Evolutionary conservation across 2,329 filamentous ascomycete genomes (phyloP).

Genomic region (Penicillium sp.): DNA sequence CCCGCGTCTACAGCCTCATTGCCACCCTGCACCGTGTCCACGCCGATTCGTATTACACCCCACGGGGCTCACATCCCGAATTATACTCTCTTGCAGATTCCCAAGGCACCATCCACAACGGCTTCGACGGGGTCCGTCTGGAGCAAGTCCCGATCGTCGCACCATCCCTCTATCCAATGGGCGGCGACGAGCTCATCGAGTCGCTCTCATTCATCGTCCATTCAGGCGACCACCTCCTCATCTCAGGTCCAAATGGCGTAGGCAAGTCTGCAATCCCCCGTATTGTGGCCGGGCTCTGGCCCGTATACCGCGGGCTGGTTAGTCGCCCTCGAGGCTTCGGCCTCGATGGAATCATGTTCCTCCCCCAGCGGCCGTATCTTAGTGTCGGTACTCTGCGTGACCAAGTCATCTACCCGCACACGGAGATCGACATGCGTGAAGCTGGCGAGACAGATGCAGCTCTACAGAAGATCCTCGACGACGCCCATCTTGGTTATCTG

Average conservation of each 20-base stretch:
- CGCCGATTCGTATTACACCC: slow-evolving; percentile 78
- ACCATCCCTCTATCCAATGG: slow-evolving; percentile 80
- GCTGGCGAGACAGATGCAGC: slow-evolving; percentile 74
- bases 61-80: slow-evolving; percentile 66
- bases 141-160: slow-evolving; percentile 93
- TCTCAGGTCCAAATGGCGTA: slow-evolving; percentile 91
- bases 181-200: slow-evolving; percentile 87
- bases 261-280: slow-evolving; percentile 88
- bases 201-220: slow-evolving; percentile 85
- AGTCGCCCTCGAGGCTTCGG: slow-evolving; percentile 78
- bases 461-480: slow-evolving; percentile 73
- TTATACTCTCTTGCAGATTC: slow-evolving; percentile 86
- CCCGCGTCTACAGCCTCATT: slow-evolving; percentile 91
- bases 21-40: slow-evolving; percentile 92
- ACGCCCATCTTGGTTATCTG: slow-evolving; percentile 82
- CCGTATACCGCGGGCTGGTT: slow-evolving; percentile 88
- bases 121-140: slow-evolving; percentile 89
- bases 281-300: slow-evolving; percentile 90
- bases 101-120: slow-evolving; percentile 89
- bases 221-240: slow-evolving; percentile 86
- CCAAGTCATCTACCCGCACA: slow-evolving; percentile 97
- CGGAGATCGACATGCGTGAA: slow-evolving; percentile 87
- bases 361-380: slow-evolving; percentile 90
- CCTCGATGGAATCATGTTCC: slow-evolving; percentile 94
- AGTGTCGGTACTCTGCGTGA: slow-evolving; percentile 90